Percentiles rank a stretch among this genome's conserved stretches.
Evolutionary conservation across 371 early-diverging fungal species (phyloP).

Genomic region (Rozella allomycis): DNA sequence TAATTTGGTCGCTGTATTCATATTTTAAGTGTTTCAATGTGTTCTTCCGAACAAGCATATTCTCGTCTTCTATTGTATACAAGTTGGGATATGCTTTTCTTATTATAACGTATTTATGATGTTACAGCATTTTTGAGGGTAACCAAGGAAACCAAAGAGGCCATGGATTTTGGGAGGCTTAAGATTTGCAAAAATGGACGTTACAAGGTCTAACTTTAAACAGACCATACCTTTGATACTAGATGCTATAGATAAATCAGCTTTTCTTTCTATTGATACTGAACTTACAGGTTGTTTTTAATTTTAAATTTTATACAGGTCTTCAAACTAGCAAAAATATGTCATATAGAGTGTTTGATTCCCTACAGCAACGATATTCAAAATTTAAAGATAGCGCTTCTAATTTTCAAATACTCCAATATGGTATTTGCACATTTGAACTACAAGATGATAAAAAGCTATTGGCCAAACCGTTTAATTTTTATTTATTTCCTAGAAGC

Average conservation of each 20-base stretch:
- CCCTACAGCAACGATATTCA: constrained; percentile 35
- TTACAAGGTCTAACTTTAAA: constrained; percentile 39
- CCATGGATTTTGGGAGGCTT: no score
- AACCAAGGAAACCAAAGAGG: no score
- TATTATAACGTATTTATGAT: no score
- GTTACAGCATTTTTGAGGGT: no score
- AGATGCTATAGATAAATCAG: constrained; percentile 41
- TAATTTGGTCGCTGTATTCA: no score
- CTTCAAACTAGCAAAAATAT: background rate
- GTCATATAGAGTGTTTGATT: constrained; percentile 12
- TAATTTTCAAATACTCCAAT: constrained; percentile 43
- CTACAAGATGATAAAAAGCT: constrained; percentile 31
- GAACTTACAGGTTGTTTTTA: constrained; percentile 45
- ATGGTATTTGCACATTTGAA: constrained; percentile 52
- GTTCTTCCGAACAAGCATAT: no score
- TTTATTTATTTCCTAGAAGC: constrained; percentile 55
- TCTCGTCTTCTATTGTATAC: no score
- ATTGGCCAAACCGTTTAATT: constrained; percentile 64
- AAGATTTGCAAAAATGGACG: no score
- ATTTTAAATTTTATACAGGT: background rate
- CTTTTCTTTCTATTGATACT: constrained; percentile 61
- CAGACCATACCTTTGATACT: constrained; percentile 26
- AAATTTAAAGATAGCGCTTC: constrained; percentile 34
- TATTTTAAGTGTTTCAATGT: no score
- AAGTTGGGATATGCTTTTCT: no score